phyloP scores from a whole-genome alignment of 768 basidiomycete genomes.

The Favolaschia claudopus region DNA sequence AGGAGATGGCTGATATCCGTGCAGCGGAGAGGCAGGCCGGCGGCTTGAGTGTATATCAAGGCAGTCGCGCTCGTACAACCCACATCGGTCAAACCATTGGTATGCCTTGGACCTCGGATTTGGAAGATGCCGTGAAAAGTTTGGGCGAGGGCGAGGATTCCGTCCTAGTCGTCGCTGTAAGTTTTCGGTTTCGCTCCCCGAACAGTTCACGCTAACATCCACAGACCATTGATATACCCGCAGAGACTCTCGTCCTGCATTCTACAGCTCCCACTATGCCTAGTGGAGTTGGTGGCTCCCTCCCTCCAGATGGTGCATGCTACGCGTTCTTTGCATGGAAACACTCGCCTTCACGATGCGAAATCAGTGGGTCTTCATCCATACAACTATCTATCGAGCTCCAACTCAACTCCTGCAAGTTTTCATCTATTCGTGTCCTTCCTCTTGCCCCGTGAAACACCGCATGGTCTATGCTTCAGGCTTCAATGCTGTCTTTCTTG shows the following conservation, averaged over 20 bases:
- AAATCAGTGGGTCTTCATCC: slow-evolving; percentile 61
- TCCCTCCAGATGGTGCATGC: slow-evolving; percentile 69
- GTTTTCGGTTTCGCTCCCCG: slow-evolving; percentile 29
- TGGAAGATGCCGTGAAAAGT: slow-evolving; percentile 67
- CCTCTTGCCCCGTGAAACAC: slow-evolving; percentile 78
- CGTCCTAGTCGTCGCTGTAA: slow-evolving; percentile 71
- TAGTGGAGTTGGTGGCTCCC: slow-evolving; percentile 50
- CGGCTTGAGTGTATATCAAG: slow-evolving; percentile 56
- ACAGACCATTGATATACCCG: slow-evolving; percentile 71
- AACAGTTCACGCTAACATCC: background rate
- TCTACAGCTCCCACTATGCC: slow-evolving; percentile 48
- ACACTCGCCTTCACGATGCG: slow-evolving; percentile 54
- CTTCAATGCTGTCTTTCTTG: slow-evolving; percentile 60
- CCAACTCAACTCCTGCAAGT: slow-evolving; percentile 48
- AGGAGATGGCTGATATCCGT: slow-evolving; percentile 80
- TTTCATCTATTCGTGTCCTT: slow-evolving; percentile 93
- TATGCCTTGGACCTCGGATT: slow-evolving; percentile 71
- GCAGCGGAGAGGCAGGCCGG: slow-evolving; percentile 75
- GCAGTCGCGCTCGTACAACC: slow-evolving; percentile 60
- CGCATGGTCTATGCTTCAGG: slow-evolving; percentile 91
- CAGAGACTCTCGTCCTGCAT: slow-evolving; percentile 63
- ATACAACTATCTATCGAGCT: background rate
- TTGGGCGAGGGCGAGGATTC: slow-evolving; percentile 58
- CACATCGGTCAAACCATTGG: slow-evolving; percentile 69
- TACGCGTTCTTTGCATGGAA: slow-evolving; percentile 78